Evolutionary conservation across 1,284 basidiomycete genomes (phyloP), one percentile per base, ranked within the genome.

Genomic region (Earliella scabrosa): DNA sequence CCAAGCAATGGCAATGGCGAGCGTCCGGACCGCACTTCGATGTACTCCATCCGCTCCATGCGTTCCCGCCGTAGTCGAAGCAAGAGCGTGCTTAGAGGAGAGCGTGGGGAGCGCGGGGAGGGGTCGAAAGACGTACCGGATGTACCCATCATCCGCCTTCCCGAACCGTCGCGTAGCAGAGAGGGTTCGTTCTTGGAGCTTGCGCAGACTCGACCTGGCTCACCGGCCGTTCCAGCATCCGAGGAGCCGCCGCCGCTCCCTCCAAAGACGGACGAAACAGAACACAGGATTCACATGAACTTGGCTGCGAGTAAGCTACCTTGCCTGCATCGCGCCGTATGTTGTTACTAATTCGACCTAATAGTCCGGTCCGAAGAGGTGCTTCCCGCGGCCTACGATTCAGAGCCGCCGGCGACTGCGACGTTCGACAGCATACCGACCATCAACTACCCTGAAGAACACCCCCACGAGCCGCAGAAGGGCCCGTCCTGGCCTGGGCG

Each of bases 131-230:
- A 50, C 13, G 59, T 64, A 2, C 65, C 66, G 0, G 54, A 62
- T 13, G 59, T 69, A 9, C 67, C 68, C 4, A 45, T 55, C 31
- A 58, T 66, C 31, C 62, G 56, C 6, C 48, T 67, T n/a, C 63
- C 64, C 4, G 43, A 58, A 1, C 55, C 64, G 1, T 18, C 52
- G n/a, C 47, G 57, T 20, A 55, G 50, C 4, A 65, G 63, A 43
- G 59, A 60, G 14, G 65, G 63, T 29, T 71, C 70, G 41, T 70
- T 71, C 58, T 54, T 71, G 20, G 68, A 70, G 40, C 52, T 70
- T 54, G 48, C 60, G 14, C 64, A 66, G 32, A 69, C 68, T 4
- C 49, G 66, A 26, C 67, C 69, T 2, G 61, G 57, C 6, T 65
- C 68, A 11, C 65, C 68, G 1, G 47, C 60, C 16, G 52, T 48